Evolutionary conservation across 345 rosid species (phyloP).

Genomic region (Eucalyptus tenuipes): DNA sequence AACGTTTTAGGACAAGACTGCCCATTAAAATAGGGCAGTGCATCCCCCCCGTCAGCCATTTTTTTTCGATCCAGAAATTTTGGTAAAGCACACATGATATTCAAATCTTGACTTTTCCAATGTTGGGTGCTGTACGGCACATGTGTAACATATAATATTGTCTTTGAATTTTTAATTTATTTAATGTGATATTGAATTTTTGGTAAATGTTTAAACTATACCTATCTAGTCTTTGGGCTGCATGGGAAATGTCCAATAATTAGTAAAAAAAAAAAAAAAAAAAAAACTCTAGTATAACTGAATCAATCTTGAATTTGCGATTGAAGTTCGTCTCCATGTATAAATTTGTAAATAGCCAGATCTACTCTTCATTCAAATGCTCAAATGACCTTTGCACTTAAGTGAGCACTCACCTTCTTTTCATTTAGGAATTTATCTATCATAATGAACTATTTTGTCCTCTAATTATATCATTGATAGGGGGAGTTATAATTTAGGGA

Average conservation of each 20-base stretch:
- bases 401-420: not conserved
- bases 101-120: not conserved
- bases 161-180: too few species aligned
- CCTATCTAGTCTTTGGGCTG: rapidly evolving
- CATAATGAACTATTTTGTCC: not conserved
- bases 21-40: not conserved
- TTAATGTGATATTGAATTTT: rapidly evolving
- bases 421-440: not conserved
- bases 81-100: not conserved
- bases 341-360: not conserved
- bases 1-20: not conserved
- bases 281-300: rapidly evolving
- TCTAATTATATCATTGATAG: not conserved
- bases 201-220: too few species aligned
- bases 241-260: too few species aligned
- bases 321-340: not conserved
- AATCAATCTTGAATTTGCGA: not conserved
- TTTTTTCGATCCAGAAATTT: not conserved
- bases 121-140: not conserved
- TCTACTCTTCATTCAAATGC: not conserved
- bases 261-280: not conserved
- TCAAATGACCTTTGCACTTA: not conserved
- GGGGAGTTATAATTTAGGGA: not conserved
- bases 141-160: too few species aligned
- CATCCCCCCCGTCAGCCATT: not conserved